Evolutionary conservation across 2,329 filamentous ascomycete genomes (phyloP), one percentile per base, ranked within the genome.

Genomic region (Thermomyces lanuginosus): DNA sequence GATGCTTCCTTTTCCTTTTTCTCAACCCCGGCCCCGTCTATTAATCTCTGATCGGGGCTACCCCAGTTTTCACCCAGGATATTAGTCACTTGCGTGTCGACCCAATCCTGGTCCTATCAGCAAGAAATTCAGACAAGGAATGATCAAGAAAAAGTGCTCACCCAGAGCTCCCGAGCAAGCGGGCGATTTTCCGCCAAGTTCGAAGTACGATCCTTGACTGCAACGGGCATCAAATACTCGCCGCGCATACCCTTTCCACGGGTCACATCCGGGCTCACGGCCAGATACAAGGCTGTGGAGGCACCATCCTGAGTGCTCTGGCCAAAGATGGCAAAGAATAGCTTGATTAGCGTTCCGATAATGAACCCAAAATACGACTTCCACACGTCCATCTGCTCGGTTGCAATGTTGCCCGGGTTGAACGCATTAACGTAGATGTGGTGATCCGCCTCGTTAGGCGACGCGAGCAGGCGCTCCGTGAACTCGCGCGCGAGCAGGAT

Each of bases 201-300:
- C 22, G 41, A 48, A 8, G 41, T 38, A 22, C 38, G 33, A 23
- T 38, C 40, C 17, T 34, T 29, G n/a, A 35, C 42, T 4, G 44
- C 52, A 20, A 55, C 42, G 6, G 54, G 53, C 22, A 53, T 43
- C 26, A 55, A 58, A 27, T 54, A 57, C 21, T 37, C 37, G 1
- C 51, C 54, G 16, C 40, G 40, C 9, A 37, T 17, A 7, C 23
- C 23, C 5, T 41, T 27, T 10, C 34, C 27, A 10, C 33, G 30
- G 8, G 22, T 27, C 4, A 51, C 35, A 8, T 44, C 38, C 2
- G 24, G 25, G 29, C 40, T 45, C 8, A 46, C 25, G 10, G 42
- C 41, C 16, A 51, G 32, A 37, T 42, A 51, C 16, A 52, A 22
- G 7, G 40, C 45, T 5, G 41, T 48, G 6, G 44, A 38, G 21